Base-by-base conservation (phyloP, 1,139 yeast species). In the Eremothecium sinecaudum region DNA sequence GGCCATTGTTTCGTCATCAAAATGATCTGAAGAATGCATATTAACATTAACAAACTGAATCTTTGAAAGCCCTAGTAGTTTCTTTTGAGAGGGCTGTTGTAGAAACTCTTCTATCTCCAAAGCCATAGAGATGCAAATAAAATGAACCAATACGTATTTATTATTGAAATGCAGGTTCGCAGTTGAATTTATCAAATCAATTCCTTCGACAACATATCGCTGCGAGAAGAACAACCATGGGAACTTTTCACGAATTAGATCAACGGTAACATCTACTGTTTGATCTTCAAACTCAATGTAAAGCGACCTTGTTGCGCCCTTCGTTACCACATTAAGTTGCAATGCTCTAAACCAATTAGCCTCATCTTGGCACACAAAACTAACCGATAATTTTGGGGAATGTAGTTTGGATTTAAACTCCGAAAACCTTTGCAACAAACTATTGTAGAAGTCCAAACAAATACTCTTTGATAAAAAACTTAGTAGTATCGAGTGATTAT, bases 81-180 rank as follows among this genome's bases (percentile, higher is more conserved):
- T 16, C 68, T 37, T 64, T 60, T 22, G 68, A 50, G 41, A 62
- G 55, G 56, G 71, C 51, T 59, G 64, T 53, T 64, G 75, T 52
- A 62, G 70, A 66, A 67, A 70, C 50, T 79, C 82, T 31, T 81
- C 79, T 15, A 87, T 83, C 46, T 79, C 81, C 40, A 82, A 73
- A 4, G 96, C 94, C 51, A 80, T 73, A n/a, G 82, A 71, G 43
- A 86, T 79, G 48, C 77, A 78, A 35, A 81, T 72, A 51, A 82
- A 86, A 50, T 83, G 84, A 35, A 82, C 73, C 53, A 86, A 80
- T 2, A 83, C 90, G 53, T 84, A 84, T 40, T 79, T 73, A 39
- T 76, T 76, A 49, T 79, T 84, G 68, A 70, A 52, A 66, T 74
- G 48, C 73, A 75, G 51, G 70, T 76, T 50, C 11, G 31, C 23